A percentile compares a stretch with the other conserved stretches of the same genome.
Evolutionary conservation across 106 monocot species (phyloP).

Genomic region (Alisma plantagoaquatica): DNA sequence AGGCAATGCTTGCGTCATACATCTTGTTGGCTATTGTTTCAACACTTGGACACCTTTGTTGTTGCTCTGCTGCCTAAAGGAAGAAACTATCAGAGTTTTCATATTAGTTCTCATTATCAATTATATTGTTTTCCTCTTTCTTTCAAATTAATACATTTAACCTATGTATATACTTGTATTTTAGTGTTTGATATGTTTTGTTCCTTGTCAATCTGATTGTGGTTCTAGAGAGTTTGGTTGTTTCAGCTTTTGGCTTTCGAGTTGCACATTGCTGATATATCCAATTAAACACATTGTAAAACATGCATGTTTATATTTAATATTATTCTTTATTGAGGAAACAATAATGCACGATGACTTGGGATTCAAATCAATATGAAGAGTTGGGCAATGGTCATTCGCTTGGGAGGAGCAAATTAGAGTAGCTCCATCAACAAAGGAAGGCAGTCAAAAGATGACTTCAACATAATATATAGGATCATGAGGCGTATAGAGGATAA

Average conservation of each 20-base stretch:
- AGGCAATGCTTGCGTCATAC: neutral
- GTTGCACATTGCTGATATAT: conserved; percentile 77
- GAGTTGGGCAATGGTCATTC: conserved; percentile 75
- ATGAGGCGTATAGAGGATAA: no score
- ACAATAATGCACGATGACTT: neutral
- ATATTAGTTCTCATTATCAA: conserved; percentile 89
- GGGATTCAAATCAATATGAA: conserved; percentile 12
- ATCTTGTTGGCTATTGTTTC: neutral
- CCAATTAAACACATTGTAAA: conserved; percentile 47
- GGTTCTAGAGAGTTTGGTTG: conserved; percentile 78
- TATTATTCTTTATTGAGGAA: conserved; percentile 24
- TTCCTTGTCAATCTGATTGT: neutral
- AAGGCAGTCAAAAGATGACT: no score
- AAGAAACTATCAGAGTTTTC: conserved; percentile 53
- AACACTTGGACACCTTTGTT: conserved; percentile 66
- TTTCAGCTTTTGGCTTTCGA: conserved; percentile 80
- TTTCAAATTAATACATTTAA: no score
- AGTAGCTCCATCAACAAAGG: no score
- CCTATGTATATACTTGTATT: neutral
- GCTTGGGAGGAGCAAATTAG: no score
- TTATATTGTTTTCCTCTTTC: no score
- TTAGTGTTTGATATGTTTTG: neutral
- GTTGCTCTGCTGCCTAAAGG: conserved; percentile 76
- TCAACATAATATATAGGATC: no score
- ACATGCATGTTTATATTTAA: conserved; percentile 63